These are phyloP conservation scores for Mucuna pruriens DNA, from an alignment of 306 rosid genomes.

Conservation along the genomic window DNA sequence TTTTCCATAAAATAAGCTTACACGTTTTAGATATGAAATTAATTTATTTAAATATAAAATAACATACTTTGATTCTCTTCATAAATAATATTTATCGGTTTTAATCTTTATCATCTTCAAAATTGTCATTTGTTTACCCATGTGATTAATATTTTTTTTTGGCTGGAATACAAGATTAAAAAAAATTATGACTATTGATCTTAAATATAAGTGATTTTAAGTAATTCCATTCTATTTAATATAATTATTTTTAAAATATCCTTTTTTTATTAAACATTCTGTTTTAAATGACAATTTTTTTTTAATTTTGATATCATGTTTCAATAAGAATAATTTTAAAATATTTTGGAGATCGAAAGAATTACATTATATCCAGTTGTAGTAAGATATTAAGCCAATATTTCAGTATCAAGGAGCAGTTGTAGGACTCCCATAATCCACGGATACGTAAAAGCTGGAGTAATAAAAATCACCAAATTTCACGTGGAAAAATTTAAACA, in stretches of 20 bases:
- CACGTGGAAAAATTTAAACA: not conserved
- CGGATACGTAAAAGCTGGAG: not conserved
- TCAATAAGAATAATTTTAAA: too few species aligned
- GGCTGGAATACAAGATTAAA: too few species aligned
- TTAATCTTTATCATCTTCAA: not conserved
- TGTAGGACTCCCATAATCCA: not conserved
- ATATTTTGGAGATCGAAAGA: too few species aligned
- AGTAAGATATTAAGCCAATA: not conserved
- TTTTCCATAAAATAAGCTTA: not conserved
- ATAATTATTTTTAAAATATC: too few species aligned
- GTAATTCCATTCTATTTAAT: too few species aligned
- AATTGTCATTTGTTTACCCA: not conserved
- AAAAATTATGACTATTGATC: too few species aligned
- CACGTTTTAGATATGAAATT: not conserved
- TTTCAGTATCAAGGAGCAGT: not conserved
- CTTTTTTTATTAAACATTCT: too few species aligned
- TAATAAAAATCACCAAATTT: not conserved
- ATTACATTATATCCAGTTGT: not conserved
- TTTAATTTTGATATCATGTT: too few species aligned
- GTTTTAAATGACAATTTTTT: too few species aligned
- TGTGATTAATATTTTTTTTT: not conserved
- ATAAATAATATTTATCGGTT: not conserved
- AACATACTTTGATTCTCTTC: not conserved
- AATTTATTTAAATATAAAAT: not conserved
- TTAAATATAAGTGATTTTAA: too few species aligned